Base-by-base conservation (phyloP, 2,329 filamentous ascomycete genomes). In the Talaromyces sp. region DNA sequence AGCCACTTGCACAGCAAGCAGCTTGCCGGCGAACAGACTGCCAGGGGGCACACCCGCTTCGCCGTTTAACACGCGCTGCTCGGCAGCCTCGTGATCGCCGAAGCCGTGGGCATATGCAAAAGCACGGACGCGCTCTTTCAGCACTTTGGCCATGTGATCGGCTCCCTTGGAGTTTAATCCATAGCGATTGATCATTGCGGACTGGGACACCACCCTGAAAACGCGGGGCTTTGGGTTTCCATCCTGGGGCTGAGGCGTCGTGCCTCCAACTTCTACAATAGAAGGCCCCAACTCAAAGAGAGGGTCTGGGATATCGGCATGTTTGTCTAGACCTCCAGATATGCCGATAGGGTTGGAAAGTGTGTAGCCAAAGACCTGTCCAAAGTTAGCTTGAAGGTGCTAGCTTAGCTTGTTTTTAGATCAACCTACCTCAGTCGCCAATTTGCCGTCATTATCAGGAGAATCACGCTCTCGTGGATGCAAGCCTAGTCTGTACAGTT, bases 291-390 rank as follows among this genome's bases (percentile, higher is more conserved):
- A 79, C 8, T 87, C 91, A 71, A 97, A 90, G 38, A 99, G 81
- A 14, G 88, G 84, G 68, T 93, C 89, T 1, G 92, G 90, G 58
- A 97, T 88, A 63, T 96, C 91, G 58, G 88, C 94, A 70, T 96
- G 85, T 80, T 99, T 97, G 79, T 97, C 94, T 50, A 99, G 86
- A 10, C 94, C 94, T 5, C 91, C 94, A n/a, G 91, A 95, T 64
- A 95, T 96, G 60, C 89, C 94, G 68, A 99, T 87, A 1, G 94
- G 94, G 75, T 97, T 97, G 68, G 84, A 81, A 53, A 99, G 77
- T 3, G 79, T 82, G 63, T 88, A 84, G 38, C 89, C 91, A 72
- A 96, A 97, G 21, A 97, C 87, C 72, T 79, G 62, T 12, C 17
- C 26, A 17, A 38, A 38, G n/a, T 38, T 38, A 38, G 17, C 35